Evolutionary conservation across 305 asterid species (phyloP).

Genomic region (Ilex paraguariensis): DNA sequence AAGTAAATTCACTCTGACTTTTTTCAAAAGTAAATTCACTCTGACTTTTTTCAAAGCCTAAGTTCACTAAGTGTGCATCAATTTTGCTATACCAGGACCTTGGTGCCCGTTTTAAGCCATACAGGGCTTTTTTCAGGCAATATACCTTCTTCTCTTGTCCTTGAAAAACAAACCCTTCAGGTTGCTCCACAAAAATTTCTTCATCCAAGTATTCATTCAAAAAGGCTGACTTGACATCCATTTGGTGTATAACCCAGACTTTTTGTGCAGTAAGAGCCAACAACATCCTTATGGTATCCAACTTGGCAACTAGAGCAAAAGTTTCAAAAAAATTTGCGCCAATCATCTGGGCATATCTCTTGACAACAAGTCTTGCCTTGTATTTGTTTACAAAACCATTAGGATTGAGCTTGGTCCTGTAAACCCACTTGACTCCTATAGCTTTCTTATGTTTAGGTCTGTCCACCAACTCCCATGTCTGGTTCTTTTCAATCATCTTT

Average conservation of each 20-base stretch:
- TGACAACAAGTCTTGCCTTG: neutral
- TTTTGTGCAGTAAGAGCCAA: neutral
- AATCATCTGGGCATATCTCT: no score
- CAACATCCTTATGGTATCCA: neutral
- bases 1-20: conserved; percentile 4
- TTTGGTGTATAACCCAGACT: neutral
- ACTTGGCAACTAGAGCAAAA: neutral
- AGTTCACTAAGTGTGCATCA: conserved; percentile 1
- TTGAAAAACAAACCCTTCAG: no score
- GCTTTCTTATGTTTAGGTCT: neutral
- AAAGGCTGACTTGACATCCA: conserved; percentile 1
- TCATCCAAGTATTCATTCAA: neutral
- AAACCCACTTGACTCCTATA: neutral
- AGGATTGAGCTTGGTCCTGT: neutral
- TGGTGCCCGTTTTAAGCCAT: neutral
- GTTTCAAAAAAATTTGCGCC: no score
- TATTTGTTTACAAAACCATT: conserved; percentile 1
- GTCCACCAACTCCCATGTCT: neutral
- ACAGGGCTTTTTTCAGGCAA: neutral
- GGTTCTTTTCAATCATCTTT: neutral
- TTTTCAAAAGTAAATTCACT: conserved; percentile 5
- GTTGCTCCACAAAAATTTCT: conserved; percentile 6
- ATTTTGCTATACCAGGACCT: neutral
- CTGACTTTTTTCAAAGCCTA: conserved; percentile 5
- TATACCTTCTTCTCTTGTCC: no score